Percentiles rank a stretch among this genome's conserved stretches.
Conservation (phyloP, 768 basidiomycete species). For the Tulasnella sp. region DNA sequence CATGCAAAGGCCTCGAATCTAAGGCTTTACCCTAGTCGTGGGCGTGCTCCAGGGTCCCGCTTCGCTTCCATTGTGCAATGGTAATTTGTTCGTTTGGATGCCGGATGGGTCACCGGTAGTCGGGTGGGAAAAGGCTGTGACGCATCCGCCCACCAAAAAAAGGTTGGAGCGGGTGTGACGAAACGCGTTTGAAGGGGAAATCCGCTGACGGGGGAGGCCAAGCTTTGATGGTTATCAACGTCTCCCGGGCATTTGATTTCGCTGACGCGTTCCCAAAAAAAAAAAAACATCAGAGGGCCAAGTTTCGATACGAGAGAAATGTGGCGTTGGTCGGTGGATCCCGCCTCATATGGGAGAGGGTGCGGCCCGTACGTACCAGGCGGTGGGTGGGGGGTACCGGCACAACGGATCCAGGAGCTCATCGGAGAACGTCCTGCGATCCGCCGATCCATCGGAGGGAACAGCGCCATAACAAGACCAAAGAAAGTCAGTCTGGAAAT, state of each 20-base stretch:
- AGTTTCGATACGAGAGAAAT: background rate
- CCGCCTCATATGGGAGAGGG: background rate
- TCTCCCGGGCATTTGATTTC: background rate
- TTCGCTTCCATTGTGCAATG: slow-evolving; percentile 1
- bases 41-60: background rate
- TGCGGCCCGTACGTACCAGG: slow-evolving; percentile 2
- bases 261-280: background rate
- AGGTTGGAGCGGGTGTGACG: slow-evolving; percentile 7
- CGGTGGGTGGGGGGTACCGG: background rate
- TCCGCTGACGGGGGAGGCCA: background rate
- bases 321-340: slow-evolving; percentile 2
- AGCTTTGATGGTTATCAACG: background rate
- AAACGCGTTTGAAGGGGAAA: background rate
- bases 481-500: slow-evolving; percentile 9
- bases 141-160: background rate
- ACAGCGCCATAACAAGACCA: background rate
- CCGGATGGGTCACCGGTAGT: background rate
- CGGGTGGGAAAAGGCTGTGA: background rate
- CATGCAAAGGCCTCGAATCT: slow-evolving; percentile 13
- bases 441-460: slow-evolving; percentile 10
- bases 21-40: background rate
- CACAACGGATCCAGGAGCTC: background rate
- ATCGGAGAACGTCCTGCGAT: slow-evolving; percentile 6
- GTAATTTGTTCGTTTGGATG: background rate
- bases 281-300: background rate